Evolutionary conservation across 352 stramenopile genomes (phyloP), one percentile per base, ranked within the genome.

Genomic region (Phytopythium kandeliae): DNA sequence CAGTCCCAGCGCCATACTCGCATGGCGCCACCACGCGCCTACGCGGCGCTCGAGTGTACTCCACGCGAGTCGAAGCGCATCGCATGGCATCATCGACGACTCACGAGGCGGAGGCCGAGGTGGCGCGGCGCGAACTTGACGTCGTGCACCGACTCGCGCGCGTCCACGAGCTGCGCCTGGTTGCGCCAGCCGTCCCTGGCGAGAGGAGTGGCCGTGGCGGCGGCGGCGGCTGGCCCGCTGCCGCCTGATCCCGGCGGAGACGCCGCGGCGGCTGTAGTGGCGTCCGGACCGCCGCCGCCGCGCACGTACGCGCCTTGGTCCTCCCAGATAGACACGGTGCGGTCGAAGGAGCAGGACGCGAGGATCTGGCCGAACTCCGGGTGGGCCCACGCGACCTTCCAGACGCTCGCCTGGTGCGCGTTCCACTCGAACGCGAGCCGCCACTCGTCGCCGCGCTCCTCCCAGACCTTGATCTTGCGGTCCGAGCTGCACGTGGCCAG

Each of bases 301-400:
- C 77, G 78, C 25, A 87, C 59, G 19, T 80, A 72, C 62, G 79
- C 48, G 44, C 79, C 73, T 52, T 92, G 74, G 69, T 98, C 95
- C 64, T 98, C 92, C 94, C 95, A 98, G 38, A 98, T 89, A 26
- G 89, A 95, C 17, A 97, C 91, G 21, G 92, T 96, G 54, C 95
- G 81, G 67, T 98, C 90, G 42, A 96, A 94, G 37, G 89, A 86
- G 66, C 88, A 97, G 8, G 91, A 98, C 46, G 95, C 96, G 40
- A 98, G 54, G 56, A 98, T 88, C 74, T 97, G 88, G 45, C 96
- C 95, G 68, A 98, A 98, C 73, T 98, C 92, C 0, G 96, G 93
- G 62, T 98, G 92, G 0, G 88, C 91, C 94, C 94, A 98, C 45
- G 78, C 85, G 41, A 98, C 67, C 60, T 96, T 96, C 73, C 85